Evolutionary conservation across 116 monocot genomes (phyloP), one percentile per base, ranked within the genome.

Genomic region (Phalaenopsis hybrid): DNA sequence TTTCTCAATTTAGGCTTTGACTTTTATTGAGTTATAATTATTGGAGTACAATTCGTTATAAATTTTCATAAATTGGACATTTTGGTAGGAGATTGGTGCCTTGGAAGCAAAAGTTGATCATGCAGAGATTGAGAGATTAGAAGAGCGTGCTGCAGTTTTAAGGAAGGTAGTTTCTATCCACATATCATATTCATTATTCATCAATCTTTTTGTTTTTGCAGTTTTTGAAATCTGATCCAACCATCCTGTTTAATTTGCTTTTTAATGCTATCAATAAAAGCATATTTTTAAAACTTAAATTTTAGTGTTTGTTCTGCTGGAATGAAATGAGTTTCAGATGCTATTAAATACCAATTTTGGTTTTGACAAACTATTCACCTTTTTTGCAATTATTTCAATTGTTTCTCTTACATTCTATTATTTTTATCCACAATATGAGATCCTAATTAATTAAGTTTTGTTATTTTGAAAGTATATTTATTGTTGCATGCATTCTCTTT

Each of bases 81-180:
- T 75, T 45, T 75, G 18, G 31, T 28, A 77, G 50, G 48, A 51
- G 25, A 77, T 12, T 28, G 51, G 77, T 49, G 51, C 3, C 13
- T 51, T 82, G 77, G 91, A 89, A 76, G 45, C 79, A 5, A 79
- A 80, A 75, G 69, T 65, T 59, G 90, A 91, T 83, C 83, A 82
- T 55, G 76, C 79, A 80, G 92, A 92, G 74, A 85, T 92, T 25
- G 86, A 91, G 79, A 91, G 88, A 58, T 81, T 96, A 82, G 94
- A 96, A 85, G 89, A 81, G 46, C 89, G 83, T 65, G 91, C 73
- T 57, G 85, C 92, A 52, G 78, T 70, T 23, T 57, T 96, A 34
- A 85, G 90, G 85, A 94, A 90, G 94, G 96, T 96, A 82, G 20
- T 51, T 33, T 50, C 16, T 78, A 43, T 23, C 9, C 15, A 13